Conservation (phyloP, 768 basidiomycete species). For the Mycena polygramma region DNA sequence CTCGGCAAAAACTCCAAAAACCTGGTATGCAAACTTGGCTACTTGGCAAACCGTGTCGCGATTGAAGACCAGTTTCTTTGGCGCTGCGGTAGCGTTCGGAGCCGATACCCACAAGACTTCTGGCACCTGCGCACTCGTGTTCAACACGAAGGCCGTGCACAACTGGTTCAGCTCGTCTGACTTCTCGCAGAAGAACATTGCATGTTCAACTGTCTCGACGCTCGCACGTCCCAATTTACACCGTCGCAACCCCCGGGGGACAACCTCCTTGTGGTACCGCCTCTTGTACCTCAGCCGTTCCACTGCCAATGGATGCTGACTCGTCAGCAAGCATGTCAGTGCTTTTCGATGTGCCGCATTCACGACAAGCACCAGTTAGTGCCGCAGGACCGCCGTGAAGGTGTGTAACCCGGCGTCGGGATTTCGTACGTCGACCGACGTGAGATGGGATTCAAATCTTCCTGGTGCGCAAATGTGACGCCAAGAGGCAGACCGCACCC, state of each 20-base stretch:
- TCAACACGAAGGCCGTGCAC: too few species aligned
- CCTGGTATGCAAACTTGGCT: background rate
- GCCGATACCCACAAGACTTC: background rate
- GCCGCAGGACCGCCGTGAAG: background rate
- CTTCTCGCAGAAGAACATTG: background rate
- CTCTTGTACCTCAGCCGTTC: background rate
- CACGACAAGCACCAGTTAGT: background rate
- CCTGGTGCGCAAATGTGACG: too few species aligned
- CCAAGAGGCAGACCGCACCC: too few species aligned
- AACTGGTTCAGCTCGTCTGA: background rate
- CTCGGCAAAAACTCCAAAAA: background rate
- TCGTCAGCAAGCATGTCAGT: background rate
- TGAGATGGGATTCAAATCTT: too few species aligned
- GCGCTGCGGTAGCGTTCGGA: background rate
- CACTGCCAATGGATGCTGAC: background rate
- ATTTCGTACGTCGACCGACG: too few species aligned
- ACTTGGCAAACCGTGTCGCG: slow-evolving; percentile 6
- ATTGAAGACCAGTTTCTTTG: background rate
- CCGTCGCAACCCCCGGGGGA: background rate
- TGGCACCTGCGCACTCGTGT: background rate
- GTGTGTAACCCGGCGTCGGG: too few species aligned
- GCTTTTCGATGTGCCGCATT: slow-evolving; percentile 1
- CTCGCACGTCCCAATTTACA: background rate
- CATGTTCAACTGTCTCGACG: slow-evolving; percentile 4
- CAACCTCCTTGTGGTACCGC: background rate